Evolutionary conservation across 1,284 basidiomycete species (phyloP).

Genomic region (Ceratobasidium theobromae): DNA sequence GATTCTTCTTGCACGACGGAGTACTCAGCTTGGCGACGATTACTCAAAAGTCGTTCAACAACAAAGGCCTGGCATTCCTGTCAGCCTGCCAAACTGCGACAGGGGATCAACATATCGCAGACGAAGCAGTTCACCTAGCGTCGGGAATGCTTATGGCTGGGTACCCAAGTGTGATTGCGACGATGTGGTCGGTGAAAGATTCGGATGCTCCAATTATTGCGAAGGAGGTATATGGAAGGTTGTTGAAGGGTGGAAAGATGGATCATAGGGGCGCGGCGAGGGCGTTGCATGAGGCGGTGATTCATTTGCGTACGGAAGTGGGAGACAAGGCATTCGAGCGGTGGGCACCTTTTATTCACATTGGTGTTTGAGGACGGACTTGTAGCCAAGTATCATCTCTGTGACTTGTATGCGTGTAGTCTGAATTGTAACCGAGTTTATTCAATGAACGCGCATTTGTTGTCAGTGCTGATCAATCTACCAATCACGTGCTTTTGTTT

Average conservation of each 20-base stretch:
- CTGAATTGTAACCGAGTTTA: too few relatives aligned
- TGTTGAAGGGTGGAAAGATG: not conserved
- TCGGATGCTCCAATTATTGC: not conserved
- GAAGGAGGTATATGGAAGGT: not conserved
- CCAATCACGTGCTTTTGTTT: too few relatives aligned
- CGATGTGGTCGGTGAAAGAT: not conserved
- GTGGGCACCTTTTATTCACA: not conserved
- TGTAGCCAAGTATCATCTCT: too few relatives aligned
- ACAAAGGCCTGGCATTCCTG: not conserved
- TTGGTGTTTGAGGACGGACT: not conserved
- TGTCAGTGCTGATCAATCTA: too few relatives aligned
- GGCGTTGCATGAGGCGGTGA: not conserved
- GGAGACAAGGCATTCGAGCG: not conserved
- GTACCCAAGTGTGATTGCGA: conserved; percentile 1
- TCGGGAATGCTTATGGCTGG: conserved; percentile 31
- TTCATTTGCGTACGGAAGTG: not conserved
- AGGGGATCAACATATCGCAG: conserved; percentile 27
- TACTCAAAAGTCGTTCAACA: not conserved
- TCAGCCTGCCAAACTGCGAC: conserved; percentile 1
- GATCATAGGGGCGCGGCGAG: not conserved
- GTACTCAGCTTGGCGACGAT: not conserved
- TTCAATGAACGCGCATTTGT: too few relatives aligned
- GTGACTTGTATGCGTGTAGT: too few relatives aligned
- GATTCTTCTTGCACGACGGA: not conserved
- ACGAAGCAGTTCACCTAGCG: conserved; percentile 31